Base-by-base conservation (phyloP, 2,329 filamentous ascomycete species). In the Mariannaea sp. region DNA sequence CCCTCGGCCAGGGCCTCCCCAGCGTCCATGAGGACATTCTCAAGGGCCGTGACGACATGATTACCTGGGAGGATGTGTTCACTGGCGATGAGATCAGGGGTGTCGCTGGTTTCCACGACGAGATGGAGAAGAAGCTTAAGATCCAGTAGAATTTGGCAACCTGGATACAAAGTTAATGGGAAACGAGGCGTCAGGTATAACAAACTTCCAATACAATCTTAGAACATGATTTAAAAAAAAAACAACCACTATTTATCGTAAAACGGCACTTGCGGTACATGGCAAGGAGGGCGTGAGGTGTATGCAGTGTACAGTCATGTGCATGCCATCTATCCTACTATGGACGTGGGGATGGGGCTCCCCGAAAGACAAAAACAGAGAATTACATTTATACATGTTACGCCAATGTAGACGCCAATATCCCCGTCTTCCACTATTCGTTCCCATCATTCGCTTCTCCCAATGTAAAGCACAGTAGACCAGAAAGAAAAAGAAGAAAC, bases 41-140 rank as follows among this genome's bases (percentile, higher is more conserved):
- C 68, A 82, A 81, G 56, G 92, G 92, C 4, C 79, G 86, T 68
- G 94, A 97, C 71, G 77, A 82, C 22, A 87, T 83, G 66, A 79
- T 96, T 64, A 84, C 81, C 7, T 99, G 94, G 94, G 94, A 99
- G 80, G 94, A 97, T 77, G 85, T 99, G 16, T 97, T 88, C 71
- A 84, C 82, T 16, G 90, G 91, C 55, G 87, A 89, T 64, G 90
- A 93, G 73, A 81, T 84, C 70, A 82, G 86, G 65, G 81, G 83
- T 56, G 77, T 84, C 35, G 83, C 87, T 19, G 84, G 87, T 47
- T 86, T 97, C 75, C 92, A 97, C 66, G 87, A 90, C 52, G 93
- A 97, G 83, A 92, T 97, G 85, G 93, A 97, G 85, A 83, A 84
- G 74, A 90, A 91, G 81, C 78, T 96, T 74, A 89, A 86, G 81